Conservation (phyloP, 768 basidiomycete species). For the Tylopilus plumbeoviolaceoides region DNA sequence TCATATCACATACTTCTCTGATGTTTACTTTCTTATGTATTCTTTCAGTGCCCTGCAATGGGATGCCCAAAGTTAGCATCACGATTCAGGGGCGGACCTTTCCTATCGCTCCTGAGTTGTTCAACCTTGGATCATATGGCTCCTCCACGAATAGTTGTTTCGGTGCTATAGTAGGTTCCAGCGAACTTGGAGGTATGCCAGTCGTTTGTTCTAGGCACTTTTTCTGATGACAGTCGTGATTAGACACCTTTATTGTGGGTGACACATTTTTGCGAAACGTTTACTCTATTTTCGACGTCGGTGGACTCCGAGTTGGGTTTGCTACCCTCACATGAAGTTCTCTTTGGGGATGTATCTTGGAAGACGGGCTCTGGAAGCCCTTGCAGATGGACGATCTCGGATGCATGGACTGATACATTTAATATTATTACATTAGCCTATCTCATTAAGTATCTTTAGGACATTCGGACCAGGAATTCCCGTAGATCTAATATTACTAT, state of each 20-base stretch:
- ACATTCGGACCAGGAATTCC: not conserved
- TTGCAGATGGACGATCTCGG: not conserved
- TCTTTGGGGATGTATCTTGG: not conserved
- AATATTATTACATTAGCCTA: no score
- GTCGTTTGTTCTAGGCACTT: no score
- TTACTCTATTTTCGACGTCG: constrained; percentile 43
- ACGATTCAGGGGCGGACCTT: constrained; percentile 32
- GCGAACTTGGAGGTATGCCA: constrained; percentile 21
- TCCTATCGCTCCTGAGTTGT: constrained; percentile 25
- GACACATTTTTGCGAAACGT: constrained; percentile 43
- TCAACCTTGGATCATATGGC: constrained; percentile 35
- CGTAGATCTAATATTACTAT: not conserved
- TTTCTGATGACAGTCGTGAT: not conserved
- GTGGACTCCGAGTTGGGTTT: constrained; percentile 39
- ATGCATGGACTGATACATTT: not conserved
- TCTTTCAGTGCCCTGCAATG: constrained; percentile 22
- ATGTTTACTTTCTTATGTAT: not conserved
- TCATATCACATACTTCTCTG: no score
- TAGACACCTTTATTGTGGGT: constrained; percentile 35
- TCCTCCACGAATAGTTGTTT: constrained; percentile 13
- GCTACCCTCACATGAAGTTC: constrained; percentile 27
- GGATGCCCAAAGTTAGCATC: constrained; percentile 30
- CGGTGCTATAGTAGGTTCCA: constrained; percentile 13
- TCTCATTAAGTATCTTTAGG: not conserved
- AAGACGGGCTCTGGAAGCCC: constrained; percentile 2